These are phyloP conservation scores for Trametes maxima DNA, from an alignment of 768 basidiomycete genomes.

Conservation along the genomic window DNA sequence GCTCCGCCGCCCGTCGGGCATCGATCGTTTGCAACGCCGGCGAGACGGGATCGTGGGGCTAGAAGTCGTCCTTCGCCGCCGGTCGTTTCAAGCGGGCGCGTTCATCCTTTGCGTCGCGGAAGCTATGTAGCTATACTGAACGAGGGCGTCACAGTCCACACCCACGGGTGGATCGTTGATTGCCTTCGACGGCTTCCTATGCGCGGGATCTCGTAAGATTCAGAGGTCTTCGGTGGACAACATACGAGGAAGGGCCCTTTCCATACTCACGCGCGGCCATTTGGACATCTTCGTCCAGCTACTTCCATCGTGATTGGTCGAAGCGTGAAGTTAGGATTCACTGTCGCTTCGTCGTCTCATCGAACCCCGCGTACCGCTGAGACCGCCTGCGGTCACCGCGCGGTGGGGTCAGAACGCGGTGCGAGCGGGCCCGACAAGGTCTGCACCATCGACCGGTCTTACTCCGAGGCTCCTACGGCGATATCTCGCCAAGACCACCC, in stretches of 20 bases:
- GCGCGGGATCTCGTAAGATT: constrained; percentile 21
- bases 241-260: not conserved
- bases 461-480: constrained; percentile 2
- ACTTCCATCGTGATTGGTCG: constrained; percentile 12
- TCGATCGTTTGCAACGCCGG: not conserved
- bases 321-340: not conserved
- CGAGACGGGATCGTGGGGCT: not conserved
- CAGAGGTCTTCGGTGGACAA: not conserved
- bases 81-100: not conserved
- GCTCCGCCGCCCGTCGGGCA: constrained; percentile 1
- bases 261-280: not conserved
- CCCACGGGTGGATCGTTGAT: constrained; percentile 7
- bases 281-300: not conserved
- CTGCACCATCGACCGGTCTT: not conserved
- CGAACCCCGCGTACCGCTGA: not conserved
- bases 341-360: not conserved
- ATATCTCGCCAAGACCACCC: not conserved
- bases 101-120: not conserved
- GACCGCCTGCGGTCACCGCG: not conserved
- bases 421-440: not conserved
- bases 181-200: not conserved
- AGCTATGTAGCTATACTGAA: not conserved
- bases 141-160: not conserved
- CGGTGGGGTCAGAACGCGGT: not conserved
- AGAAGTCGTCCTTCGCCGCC: not conserved